Conservation (phyloP, 108 stramenopile genomes). For the Skeletonema grethae region DNA sequence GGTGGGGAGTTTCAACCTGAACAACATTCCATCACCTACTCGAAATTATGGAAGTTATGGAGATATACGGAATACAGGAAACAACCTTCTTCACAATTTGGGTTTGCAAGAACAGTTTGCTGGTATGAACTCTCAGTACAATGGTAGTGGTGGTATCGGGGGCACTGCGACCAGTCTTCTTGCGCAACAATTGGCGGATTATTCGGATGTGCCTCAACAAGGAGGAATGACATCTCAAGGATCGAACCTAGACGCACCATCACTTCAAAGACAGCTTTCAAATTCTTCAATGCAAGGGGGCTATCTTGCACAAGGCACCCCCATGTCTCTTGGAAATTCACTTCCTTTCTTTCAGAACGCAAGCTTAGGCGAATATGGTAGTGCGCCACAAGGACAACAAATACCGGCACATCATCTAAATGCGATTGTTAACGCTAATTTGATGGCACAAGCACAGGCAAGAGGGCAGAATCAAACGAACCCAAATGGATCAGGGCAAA, state of each 20-base stretch:
- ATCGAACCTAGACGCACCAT: not conserved
- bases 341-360: not conserved
- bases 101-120: slow-evolving; percentile 2
- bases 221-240: not conserved
- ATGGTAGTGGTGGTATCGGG: not conserved
- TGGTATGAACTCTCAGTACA: not conserved
- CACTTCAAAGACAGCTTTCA: not conserved
- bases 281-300: slow-evolving; percentile 1
- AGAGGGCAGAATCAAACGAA: not conserved
- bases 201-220: not conserved
- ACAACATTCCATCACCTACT: not conserved
- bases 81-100: not conserved
- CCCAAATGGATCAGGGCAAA: not conserved
- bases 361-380: not conserved
- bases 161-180: slow-evolving; percentile 1
- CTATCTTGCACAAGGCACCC: not conserved
- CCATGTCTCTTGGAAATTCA: not conserved
- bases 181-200: not conserved
- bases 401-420: not conserved
- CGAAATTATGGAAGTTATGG: slow-evolving; percentile 2
- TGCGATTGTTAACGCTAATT: slow-evolving; percentile 1
- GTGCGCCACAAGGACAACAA: not conserved
- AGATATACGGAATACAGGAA: not conserved
- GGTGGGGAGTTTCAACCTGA: slow-evolving; percentile 3
- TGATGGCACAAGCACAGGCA: not conserved